A percentile compares a stretch with the other conserved stretches of the same genome.
phyloP scores from a whole-genome alignment of 768 basidiomycete species.

The Kockovaella imperatae region DNA sequence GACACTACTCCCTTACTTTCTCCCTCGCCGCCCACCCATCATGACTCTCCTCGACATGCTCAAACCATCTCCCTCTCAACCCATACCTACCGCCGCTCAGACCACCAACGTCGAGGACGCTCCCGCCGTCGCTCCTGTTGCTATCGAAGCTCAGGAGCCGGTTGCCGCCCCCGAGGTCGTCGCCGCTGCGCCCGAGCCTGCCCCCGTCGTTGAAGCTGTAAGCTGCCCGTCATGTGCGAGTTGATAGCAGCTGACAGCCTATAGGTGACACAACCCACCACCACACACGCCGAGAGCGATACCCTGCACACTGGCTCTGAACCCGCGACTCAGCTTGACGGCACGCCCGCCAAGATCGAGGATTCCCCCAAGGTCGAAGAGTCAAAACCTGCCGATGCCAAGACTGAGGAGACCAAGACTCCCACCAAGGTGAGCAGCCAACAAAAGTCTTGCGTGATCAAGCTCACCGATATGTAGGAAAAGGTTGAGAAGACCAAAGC shows the following conservation, averaged over 20 bases:
- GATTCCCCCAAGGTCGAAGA: slow-evolving; percentile 32
- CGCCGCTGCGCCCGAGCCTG: slow-evolving; percentile 30
- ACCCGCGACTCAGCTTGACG: slow-evolving; percentile 32
- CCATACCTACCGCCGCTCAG: neutral
- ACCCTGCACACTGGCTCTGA: slow-evolving; percentile 33
- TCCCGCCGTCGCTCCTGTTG: neutral
- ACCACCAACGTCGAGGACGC: neutral
- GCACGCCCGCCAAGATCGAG: slow-evolving; percentile 19
- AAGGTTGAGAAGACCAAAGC: slow-evolving; percentile 50
- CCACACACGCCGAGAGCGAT: slow-evolving; percentile 35
- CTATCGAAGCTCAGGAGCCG: neutral
- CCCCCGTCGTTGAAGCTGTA: slow-evolving; percentile 11
- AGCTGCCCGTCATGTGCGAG: neutral
- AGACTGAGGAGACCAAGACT: slow-evolving; percentile 35
- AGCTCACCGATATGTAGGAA: slow-evolving; percentile 16
- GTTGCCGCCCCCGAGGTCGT: slow-evolving; percentile 43
- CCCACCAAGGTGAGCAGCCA: slow-evolving; percentile 21
- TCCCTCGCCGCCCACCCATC: too few species aligned
- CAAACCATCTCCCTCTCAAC: too few species aligned
- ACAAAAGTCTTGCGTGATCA: slow-evolving; percentile 1
- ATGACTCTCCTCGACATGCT: slow-evolving; percentile 4
- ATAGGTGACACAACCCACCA: slow-evolving; percentile 30
- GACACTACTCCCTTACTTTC: neutral
- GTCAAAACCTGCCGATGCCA: slow-evolving; percentile 8
- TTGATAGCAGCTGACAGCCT: too few species aligned